Percentiles rank a stretch among this genome's conserved stretches.
These are phyloP conservation scores for Geotrichum reessii DNA, from an alignment of 1,139 yeast species.

Conservation along the genomic window DNA sequence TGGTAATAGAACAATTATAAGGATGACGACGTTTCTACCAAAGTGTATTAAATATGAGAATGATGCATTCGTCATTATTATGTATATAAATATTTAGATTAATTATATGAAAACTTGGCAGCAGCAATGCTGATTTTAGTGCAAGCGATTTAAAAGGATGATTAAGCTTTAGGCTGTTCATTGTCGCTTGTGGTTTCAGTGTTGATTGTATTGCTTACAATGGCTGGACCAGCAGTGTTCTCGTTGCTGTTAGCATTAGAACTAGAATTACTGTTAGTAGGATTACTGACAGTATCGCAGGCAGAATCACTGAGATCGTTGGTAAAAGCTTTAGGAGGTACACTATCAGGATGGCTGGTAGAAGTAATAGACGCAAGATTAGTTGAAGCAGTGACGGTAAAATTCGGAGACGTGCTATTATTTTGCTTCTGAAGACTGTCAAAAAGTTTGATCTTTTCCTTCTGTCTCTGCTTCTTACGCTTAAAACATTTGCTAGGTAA, in stretches of 20 bases:
- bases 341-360: neutral
- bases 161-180: neutral
- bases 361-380: neutral
- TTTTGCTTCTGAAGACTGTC: slow-evolving; percentile 12
- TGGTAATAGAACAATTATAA: slow-evolving; percentile 43
- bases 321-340: neutral
- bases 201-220: neutral
- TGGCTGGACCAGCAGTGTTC: neutral
- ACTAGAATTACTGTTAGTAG: neutral
- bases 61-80: neutral
- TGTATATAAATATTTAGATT: neutral
- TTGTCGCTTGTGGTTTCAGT: neutral
- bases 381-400: too few relatives aligned
- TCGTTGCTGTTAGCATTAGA: neutral
- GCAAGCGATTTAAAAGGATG: neutral
- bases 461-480: slow-evolving; percentile 17
- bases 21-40: neutral
- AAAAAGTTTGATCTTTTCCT: slow-evolving; percentile 15
- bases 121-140: neutral
- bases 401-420: too few relatives aligned
- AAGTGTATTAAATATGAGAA: neutral
- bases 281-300: neutral
- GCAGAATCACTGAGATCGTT: neutral
- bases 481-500: slow-evolving; percentile 18
- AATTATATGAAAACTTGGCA: neutral